Evolutionary conservation across 2,329 filamentous ascomycete species (phyloP).

Genomic region (Calonectria honghensis): DNA sequence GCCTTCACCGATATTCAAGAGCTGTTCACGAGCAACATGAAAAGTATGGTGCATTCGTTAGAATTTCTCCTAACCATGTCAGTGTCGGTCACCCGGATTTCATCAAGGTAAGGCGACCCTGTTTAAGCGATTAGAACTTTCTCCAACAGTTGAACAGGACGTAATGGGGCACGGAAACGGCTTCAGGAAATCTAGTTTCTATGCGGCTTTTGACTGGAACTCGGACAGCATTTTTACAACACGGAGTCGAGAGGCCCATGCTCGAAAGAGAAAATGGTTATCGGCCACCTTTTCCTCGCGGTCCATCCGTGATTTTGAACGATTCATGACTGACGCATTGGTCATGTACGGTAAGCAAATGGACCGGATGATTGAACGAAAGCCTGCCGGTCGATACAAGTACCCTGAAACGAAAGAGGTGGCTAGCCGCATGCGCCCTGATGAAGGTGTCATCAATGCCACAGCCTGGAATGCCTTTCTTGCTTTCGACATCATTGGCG

Average conservation of each 20-base stretch:
- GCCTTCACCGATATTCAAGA: conserved; percentile 1
- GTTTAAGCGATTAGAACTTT: neutral
- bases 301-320: conserved; percentile 1
- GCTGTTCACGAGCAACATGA: conserved; percentile 10
- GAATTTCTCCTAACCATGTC: conserved; percentile 9
- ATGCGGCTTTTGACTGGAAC: conserved; percentile 12
- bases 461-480: conserved; percentile 14
- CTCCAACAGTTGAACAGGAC: neutral
- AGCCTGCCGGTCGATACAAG: neutral
- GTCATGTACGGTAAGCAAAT: conserved; percentile 15
- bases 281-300: conserved; percentile 7
- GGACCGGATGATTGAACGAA: neutral
- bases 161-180: conserved; percentile 15
- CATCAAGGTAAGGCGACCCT: neutral
- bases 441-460: neutral
- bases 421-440: neutral
- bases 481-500: conserved; percentile 7
- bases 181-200: neutral
- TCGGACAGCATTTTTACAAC: conserved; percentile 1
- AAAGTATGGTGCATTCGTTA: neutral
- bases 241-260: neutral
- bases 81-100: conserved; percentile 2
- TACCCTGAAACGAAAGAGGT: neutral
- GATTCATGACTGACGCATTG: conserved; percentile 12
- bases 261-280: conserved; percentile 9